Percentiles rank a stretch among this genome's conserved stretches.
phyloP scores from a whole-genome alignment of 305 asterid species.

The Stenogyne calaminthoides region DNA sequence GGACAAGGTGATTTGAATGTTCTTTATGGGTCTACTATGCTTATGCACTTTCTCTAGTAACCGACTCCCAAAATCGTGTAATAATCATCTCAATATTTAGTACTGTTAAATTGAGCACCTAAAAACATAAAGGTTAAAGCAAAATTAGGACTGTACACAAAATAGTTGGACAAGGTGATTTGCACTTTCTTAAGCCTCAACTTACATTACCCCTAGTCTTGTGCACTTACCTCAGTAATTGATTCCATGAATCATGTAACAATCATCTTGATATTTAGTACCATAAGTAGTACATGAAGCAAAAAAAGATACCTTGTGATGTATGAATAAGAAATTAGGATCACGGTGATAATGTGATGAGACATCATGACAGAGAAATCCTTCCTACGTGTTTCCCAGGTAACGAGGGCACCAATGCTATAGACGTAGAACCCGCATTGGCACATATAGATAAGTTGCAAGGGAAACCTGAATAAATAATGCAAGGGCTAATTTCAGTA shows the following conservation, averaged over 20 bases:
- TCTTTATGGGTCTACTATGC: conserved; percentile 1
- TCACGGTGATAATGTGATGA: conserved; percentile 83
- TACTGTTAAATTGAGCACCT: background rate
- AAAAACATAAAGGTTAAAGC: background rate
- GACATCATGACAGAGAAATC: conserved; percentile 93
- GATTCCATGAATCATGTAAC: conserved; percentile 12
- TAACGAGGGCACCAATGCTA: conserved; percentile 79
- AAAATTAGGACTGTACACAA: background rate
- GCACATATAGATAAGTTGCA: conserved; percentile 82
- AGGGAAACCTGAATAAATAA: conserved; percentile 55
- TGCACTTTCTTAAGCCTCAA: background rate
- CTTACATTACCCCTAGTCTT: background rate
- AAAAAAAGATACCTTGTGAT: conserved; percentile 57
- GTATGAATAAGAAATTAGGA: conserved; percentile 74
- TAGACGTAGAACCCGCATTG: conserved; percentile 91
- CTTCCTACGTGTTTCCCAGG: conserved; percentile 94
- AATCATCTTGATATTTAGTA: conserved; percentile 21
- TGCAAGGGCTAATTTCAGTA: conserved; percentile 16
- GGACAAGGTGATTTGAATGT: background rate
- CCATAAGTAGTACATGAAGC: conserved; percentile 19
- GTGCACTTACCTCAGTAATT: conserved; percentile 20
- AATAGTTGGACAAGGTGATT: background rate
- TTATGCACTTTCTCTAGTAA: conserved; percentile 17
- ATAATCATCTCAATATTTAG: conserved; percentile 16
- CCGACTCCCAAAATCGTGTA: conserved; percentile 12